Percentiles rank a stretch among this genome's conserved stretches.
Conservation (phyloP, 257 asterid genomes). For the Solanum tarijense region DNA sequence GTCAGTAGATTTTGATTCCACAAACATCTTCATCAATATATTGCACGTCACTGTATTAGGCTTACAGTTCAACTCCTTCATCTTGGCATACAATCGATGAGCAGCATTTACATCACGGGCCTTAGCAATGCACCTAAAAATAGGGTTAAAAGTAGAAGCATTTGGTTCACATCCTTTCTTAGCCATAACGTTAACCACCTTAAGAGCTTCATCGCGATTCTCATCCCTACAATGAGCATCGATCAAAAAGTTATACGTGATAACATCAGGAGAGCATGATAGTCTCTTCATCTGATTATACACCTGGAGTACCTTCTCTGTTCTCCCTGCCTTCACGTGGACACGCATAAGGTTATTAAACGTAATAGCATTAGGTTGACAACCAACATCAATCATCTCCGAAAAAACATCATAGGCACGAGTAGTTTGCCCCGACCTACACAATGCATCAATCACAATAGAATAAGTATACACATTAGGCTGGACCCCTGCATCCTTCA, state of each 20-base stretch:
- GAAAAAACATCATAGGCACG: slow-evolving; percentile 91
- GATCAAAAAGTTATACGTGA: slow-evolving; percentile 71
- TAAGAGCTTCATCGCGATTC: slow-evolving; percentile 67
- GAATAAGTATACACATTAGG: slow-evolving; percentile 69
- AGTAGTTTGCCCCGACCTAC: slow-evolving; percentile 73
- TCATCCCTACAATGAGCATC: slow-evolving; percentile 67
- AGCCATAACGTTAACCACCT: slow-evolving; percentile 59
- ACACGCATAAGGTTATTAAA: slow-evolving; percentile 79
- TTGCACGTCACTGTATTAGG: slow-evolving; percentile 72
- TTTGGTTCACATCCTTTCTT: slow-evolving; percentile 58
- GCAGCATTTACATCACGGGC: slow-evolving; percentile 76
- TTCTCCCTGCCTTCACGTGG: slow-evolving; percentile 87
- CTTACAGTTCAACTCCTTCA: slow-evolving; percentile 59
- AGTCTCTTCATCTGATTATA: slow-evolving; percentile 85
- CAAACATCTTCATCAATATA: slow-evolving; percentile 82
- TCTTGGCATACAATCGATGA: slow-evolving; percentile 49
- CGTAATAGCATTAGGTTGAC: slow-evolving; percentile 66
- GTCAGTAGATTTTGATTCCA: slow-evolving; percentile 56
- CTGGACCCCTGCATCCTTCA: slow-evolving; percentile 53
- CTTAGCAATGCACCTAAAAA: slow-evolving; percentile 60
- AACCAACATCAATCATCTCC: slow-evolving; percentile 72
- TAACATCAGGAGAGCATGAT: slow-evolving; percentile 58
- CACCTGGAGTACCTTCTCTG: slow-evolving; percentile 74
- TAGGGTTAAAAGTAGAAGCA: slow-evolving; percentile 59
- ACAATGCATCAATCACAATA: slow-evolving; percentile 81